Evolutionary conservation across 2,329 filamentous ascomycete genomes (phyloP).

Genomic region (Diaporthe eres): DNA sequence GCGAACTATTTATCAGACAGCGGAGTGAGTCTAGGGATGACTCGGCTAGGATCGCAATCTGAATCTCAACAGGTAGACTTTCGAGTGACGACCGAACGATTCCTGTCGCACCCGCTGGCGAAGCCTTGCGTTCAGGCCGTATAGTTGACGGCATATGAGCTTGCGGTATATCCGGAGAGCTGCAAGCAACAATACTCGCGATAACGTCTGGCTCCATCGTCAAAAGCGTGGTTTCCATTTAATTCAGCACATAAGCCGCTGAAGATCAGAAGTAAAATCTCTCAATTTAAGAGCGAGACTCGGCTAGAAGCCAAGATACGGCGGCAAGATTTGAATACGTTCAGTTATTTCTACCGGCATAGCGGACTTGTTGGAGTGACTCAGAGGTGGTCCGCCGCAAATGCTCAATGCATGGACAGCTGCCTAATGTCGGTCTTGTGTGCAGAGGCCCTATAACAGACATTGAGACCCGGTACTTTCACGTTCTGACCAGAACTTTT

Average conservation of each 20-base stretch:
- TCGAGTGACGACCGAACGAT: not conserved
- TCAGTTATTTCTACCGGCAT: not conserved
- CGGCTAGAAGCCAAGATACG: not conserved
- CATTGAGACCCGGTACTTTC: no score
- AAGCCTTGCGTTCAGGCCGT: not conserved
- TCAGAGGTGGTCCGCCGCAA: no score
- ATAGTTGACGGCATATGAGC: no score
- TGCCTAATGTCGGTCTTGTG: no score
- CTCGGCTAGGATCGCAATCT: not conserved
- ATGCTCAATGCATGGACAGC: no score
- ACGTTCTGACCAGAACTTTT: no score
- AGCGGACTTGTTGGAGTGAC: no score
- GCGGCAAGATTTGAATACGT: not conserved
- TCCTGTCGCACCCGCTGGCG: no score
- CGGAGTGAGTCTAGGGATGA: conserved; percentile 2
- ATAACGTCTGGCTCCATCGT: not conserved
- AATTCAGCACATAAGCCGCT: not conserved
- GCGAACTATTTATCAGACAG: not conserved
- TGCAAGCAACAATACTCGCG: no score
- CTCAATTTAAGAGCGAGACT: not conserved
- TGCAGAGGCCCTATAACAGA: no score
- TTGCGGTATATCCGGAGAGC: no score
- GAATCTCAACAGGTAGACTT: conserved; percentile 12
- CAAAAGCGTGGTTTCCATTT: not conserved
- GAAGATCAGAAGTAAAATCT: not conserved